These are phyloP conservation scores for Leishmania tropica DNA, from an alignment of 208 protist genomes.

Conservation along the genomic window DNA sequence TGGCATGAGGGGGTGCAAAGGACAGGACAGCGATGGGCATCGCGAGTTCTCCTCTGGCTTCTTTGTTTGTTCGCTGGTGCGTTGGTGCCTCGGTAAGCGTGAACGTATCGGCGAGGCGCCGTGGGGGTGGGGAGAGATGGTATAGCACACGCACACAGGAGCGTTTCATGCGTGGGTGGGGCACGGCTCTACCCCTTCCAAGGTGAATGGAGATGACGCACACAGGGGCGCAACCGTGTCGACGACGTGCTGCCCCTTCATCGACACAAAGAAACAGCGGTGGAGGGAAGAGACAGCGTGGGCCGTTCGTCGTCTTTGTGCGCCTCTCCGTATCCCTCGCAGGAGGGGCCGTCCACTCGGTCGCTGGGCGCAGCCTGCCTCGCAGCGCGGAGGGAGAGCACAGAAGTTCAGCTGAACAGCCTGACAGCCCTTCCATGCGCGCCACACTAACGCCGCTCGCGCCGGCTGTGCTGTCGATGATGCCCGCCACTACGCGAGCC, in stretches of 20 bases:
- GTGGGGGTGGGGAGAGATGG: background rate
- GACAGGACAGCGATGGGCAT: background rate
- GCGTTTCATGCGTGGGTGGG: background rate
- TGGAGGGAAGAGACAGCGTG: background rate
- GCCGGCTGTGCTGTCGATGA: slow-evolving; percentile 2
- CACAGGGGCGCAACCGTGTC: background rate
- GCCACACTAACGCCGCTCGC: background rate
- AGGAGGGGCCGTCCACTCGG: background rate
- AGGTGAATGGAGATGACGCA: background rate
- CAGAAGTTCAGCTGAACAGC: background rate
- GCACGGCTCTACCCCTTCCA: background rate
- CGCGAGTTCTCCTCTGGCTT: background rate
- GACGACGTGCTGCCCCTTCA: background rate
- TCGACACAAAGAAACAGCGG: background rate
- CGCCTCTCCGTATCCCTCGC: background rate
- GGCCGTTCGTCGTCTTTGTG: background rate
- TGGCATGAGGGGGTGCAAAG: background rate
- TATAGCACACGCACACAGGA: background rate
- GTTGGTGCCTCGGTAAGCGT: background rate
- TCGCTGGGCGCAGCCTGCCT: background rate
- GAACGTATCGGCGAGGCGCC: background rate
- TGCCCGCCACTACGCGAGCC: background rate
- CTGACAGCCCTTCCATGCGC: background rate
- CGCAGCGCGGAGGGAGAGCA: too few species aligned
- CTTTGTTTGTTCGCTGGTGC: too few species aligned